Conservation (phyloP, 768 basidiomycete species). For the Amylocystis lapponica region DNA sequence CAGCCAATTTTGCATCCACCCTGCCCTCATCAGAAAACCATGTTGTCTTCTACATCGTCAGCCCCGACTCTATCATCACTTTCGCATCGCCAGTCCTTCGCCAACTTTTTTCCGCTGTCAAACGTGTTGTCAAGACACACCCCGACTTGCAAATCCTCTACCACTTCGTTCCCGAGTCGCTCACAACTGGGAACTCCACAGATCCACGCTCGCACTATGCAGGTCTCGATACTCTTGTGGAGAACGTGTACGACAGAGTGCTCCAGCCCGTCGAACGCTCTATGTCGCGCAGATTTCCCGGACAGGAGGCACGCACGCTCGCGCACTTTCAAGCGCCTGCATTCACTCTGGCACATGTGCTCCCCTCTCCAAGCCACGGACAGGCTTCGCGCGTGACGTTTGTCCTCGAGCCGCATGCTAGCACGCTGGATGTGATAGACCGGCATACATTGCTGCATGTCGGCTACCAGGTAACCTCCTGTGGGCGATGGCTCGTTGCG, state of each 20-base stretch:
- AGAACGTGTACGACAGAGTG: conserved; percentile 69
- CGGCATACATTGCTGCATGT: conserved; percentile 67
- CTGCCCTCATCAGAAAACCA: conserved; percentile 28
- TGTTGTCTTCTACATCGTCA: conserved; percentile 64
- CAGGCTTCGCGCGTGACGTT: conserved; percentile 31
- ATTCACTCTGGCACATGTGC: conserved; percentile 45
- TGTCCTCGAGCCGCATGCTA: conserved; percentile 32
- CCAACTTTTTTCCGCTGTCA: conserved; percentile 58
- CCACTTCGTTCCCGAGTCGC: conserved; percentile 68
- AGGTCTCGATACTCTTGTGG: conserved; percentile 46
- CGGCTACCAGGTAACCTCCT: conserved; percentile 60
- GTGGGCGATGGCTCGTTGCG: conserved; percentile 75
- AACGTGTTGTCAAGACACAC: conserved; percentile 46
- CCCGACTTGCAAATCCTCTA: conserved; percentile 49
- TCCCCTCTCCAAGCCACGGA: background rate
- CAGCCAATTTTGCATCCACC: conserved; percentile 46
- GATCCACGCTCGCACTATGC: conserved; percentile 36
- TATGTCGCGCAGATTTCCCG: conserved; percentile 48
- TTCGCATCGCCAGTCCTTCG: conserved; percentile 64
- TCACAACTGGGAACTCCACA: conserved; percentile 43
- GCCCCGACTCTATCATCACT: conserved; percentile 55
- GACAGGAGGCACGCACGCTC: conserved; percentile 33
- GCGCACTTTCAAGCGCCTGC: conserved; percentile 59
- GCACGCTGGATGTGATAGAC: conserved; percentile 46
- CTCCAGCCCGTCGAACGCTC: conserved; percentile 52